Conservation (phyloP, 139 green algal genomes). For the Bryopsis sp. region DNA sequence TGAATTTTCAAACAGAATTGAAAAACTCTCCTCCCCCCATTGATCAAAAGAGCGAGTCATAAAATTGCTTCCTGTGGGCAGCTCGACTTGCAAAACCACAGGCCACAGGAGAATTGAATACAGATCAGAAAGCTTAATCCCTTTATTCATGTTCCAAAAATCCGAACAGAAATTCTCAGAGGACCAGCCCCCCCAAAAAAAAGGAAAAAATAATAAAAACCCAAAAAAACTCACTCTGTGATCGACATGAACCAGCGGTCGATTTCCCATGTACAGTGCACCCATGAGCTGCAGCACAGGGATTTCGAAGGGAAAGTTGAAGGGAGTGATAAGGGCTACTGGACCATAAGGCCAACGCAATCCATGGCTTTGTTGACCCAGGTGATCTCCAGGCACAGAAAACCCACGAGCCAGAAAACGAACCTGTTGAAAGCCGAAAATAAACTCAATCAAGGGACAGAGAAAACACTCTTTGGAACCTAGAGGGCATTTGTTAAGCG, state of each 20-base stretch:
- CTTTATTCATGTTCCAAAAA: too few relatives aligned
- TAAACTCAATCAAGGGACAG: conserved; percentile 11
- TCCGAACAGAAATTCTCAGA: too few relatives aligned
- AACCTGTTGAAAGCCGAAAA: conserved; percentile 45
- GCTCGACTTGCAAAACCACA: too few relatives aligned
- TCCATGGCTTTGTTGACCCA: conserved; percentile 72
- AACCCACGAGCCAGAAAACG: conserved; percentile 84
- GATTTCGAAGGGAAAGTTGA: conserved; percentile 99
- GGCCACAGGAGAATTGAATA: too few relatives aligned
- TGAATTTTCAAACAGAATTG: too few relatives aligned
- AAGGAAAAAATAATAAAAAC: background rate
- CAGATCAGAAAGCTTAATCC: too few relatives aligned
- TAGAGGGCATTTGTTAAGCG: too few relatives aligned
- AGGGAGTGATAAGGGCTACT: conserved; percentile 89
- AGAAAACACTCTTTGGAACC: conserved; percentile 5
- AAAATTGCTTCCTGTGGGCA: too few relatives aligned
- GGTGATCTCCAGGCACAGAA: conserved; percentile 77
- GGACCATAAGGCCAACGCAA: conserved; percentile 84
- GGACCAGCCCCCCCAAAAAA: too few relatives aligned
- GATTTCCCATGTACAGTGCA: conserved; percentile 98
- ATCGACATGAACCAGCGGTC: conserved; percentile 85
- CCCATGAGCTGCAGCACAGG: conserved; percentile 95
- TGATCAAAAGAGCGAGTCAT: background rate
- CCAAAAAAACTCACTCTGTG: conserved; percentile 42
- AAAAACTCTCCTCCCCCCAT: background rate